Evolutionary conservation across 768 basidiomycete species (phyloP), one percentile per base, ranked within the genome.

Genomic region (Lanmaoa pseudosensibilis): DNA sequence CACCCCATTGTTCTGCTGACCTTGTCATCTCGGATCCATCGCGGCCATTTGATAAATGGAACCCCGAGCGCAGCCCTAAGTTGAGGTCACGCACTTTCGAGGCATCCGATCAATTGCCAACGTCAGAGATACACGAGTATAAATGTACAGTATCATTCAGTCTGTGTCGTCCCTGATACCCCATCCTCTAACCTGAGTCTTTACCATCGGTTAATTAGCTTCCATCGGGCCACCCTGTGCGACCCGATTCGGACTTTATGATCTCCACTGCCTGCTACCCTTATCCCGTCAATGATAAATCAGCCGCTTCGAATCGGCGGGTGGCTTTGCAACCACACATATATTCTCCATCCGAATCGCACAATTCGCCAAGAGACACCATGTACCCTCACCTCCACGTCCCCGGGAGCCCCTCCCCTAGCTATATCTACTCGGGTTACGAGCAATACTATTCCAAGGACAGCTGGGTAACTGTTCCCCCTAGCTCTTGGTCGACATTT

Each of bases 31-130:
- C 61, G 60, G 67, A 59, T 59, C 58, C 63, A 62, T 71, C 66
- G 62, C 68, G 55, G 66, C 39, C 56, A 62, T 69, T 66, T 73
- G 68, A 68, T 71, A 66, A 72, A 72, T 71, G 54, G 68, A 72
- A 71, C 55, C 46, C 58, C 59, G 59, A 57, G 55, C 62, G 66
- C 68, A 72, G 68, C 66, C 66, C 55, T 60, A 69, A 52, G 56
- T 60, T 59, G 56, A 46, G 59, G 48, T 63, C 71, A 56, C 49
- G 51, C 63, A 59, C 58, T 66, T 57, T 73, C 58, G 64, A 68
- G 69, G 62, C 70, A 57, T 62, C 70, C 63, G 64, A 64, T 66
- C 64, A 66, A 63, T 57, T 67, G 56, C 56, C 65, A 71, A 73
- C 65, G 64, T 63, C 60, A 66, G 50, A 62, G 58, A 55, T 64